Base-by-base conservation (phyloP, 441 rosid species). In the Bruguiera hainesii region DNA sequence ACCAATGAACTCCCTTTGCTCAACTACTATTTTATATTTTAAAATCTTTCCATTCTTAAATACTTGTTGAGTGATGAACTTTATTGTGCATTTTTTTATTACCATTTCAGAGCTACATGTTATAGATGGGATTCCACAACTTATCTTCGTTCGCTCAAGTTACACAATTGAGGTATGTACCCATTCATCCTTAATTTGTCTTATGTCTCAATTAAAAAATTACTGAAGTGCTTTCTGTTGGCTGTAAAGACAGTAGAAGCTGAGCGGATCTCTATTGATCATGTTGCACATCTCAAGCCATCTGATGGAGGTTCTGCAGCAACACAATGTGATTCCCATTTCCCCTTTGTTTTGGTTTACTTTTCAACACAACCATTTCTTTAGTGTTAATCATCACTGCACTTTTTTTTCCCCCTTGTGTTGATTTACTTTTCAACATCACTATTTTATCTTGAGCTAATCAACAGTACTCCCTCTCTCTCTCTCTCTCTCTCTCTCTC, bases 301-400 rank as follows among this genome's bases (percentile, higher is more conserved):
- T 91, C 98, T 66, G 98, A 91, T 67, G 98, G 98, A 66, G 93
- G 98, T 70, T 89, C 97, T 39, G 96, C 96, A 3, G 97, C 97
- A 29, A 93, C 98, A 7, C 98, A 93, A 37, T 81, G 98, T 83
- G 49, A 85, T 76, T 75, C 58, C 56, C 65, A 21, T 59, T 63
- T 64, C 63, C 31, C 7, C 19, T 37, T 28, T 20, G 4, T 5
- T 61, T 46, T 1, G 46, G 26, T 58, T 28, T 51, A 37, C 51
- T 46, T 21, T 59, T 52, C 6, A 56, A 30, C 62, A 48, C 70
- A 4, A 35, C 10, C 11, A 58, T 66, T 57, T 60, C 13, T 31
- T 19, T 62, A 51, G 23, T 19, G 3, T 23, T 52, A 61, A 56
- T 50, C 26, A 48, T 63, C 20, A 30, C 19, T 56, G 13, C 19